Percentiles rank a stretch among this genome's conserved stretches.
phyloP scores from a whole-genome alignment of 371 early-diverging fungal species.

The Mortierella sp. region DNA sequence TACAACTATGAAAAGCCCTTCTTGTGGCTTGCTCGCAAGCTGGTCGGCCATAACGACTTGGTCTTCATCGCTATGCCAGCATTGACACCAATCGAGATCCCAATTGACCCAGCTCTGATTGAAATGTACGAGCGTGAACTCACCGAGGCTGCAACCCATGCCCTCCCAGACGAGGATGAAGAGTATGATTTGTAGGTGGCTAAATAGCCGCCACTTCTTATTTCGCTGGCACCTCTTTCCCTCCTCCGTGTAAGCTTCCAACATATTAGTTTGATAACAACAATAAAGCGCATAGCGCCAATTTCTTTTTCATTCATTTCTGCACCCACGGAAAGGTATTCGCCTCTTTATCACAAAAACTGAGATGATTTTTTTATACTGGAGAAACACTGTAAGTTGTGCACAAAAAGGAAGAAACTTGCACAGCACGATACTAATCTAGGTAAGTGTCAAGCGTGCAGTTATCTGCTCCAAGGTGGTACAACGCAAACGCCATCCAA shows the following conservation, averaged over 20 bases:
- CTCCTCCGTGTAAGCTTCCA: not conserved
- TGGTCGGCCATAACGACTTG: constrained; percentile 93
- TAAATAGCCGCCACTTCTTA: not conserved
- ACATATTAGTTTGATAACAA: not conserved
- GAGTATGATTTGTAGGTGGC: constrained; percentile 61
- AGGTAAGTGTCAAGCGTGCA: not conserved
- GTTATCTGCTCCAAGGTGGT: constrained; percentile 29
- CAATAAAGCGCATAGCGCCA: not conserved
- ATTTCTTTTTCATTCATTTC: too few relatives aligned
- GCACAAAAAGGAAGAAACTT: not conserved
- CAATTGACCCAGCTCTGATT: constrained; percentile 87
- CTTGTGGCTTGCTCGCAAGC: constrained; percentile 98
- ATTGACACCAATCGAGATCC: constrained; percentile 96
- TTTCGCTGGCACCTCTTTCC: not conserved
- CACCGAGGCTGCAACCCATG: constrained; percentile 78
- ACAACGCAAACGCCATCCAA: constrained; percentile 58
- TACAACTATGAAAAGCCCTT: constrained; percentile 99
- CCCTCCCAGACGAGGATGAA: constrained; percentile 93
- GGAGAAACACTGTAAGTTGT: not conserved
- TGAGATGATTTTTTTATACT: too few relatives aligned
- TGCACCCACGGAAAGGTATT: too few relatives aligned
- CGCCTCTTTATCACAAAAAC: too few relatives aligned
- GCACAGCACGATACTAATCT: not conserved
- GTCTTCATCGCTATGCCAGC: constrained; percentile 99
- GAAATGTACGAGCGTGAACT: constrained; percentile 85